Conservation (phyloP, 768 basidiomycete genomes). For the Calocera cornea region DNA sequence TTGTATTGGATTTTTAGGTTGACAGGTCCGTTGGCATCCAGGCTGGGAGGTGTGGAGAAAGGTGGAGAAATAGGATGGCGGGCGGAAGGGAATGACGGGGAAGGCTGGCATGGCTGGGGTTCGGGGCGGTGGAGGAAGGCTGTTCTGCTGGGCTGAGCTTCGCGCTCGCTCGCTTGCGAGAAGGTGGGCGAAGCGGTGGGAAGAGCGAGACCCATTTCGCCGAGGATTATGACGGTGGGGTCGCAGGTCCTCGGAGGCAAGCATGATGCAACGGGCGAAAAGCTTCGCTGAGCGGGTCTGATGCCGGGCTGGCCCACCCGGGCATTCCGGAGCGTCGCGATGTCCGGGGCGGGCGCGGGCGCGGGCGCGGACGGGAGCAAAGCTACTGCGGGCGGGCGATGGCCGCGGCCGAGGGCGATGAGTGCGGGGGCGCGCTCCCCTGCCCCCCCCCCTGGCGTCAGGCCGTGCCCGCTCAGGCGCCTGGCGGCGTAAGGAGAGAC, state of each 20-base stretch:
- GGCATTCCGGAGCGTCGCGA: not conserved
- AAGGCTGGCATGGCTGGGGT: not conserved
- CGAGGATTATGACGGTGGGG: not conserved
- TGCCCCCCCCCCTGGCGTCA: too few species aligned
- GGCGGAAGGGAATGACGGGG: not conserved
- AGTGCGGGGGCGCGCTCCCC: not conserved
- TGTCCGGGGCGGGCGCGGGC: not conserved
- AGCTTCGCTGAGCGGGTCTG: too few species aligned
- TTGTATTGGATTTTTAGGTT: too few species aligned
- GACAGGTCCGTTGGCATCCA: slow-evolving; percentile 4
- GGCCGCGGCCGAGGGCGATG: not conserved
- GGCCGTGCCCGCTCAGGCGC: too few species aligned
- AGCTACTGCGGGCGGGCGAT: not conserved
- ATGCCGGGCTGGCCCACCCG: not conserved
- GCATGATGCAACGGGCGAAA: not conserved
- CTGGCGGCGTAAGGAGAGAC: slow-evolving; percentile 1
- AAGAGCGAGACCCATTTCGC: not conserved
- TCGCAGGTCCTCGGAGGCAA: not conserved
- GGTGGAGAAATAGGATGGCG: not conserved
- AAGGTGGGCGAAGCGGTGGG: not conserved
- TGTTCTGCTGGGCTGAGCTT: not conserved
- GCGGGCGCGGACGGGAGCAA: not conserved
- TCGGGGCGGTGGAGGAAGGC: not conserved
- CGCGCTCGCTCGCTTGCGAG: too few species aligned
- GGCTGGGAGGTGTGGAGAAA: not conserved